Evolutionary conservation across 1,284 basidiomycete genomes (phyloP).

Genomic region (Rugiboletus extremiorientalis): DNA sequence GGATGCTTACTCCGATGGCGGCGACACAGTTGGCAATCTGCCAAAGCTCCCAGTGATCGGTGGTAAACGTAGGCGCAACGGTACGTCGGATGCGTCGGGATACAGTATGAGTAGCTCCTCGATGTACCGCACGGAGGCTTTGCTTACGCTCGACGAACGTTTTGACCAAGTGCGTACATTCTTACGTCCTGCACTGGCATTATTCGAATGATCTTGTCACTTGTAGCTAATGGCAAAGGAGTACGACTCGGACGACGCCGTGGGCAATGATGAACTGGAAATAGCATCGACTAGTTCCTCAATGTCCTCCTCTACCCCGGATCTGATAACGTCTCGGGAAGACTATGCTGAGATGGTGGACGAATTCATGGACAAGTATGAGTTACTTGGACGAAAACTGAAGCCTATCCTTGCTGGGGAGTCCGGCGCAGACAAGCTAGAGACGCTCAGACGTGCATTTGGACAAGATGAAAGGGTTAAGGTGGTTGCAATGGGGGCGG

Average conservation of each 20-base stretch:
- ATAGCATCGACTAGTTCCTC: conserved; percentile 37
- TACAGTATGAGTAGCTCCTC: conserved; percentile 98
- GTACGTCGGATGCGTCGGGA: conserved; percentile 81
- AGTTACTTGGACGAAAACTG: conserved; percentile 89
- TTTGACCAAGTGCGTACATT: conserved; percentile 79
- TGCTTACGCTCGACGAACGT: conserved; percentile 87
- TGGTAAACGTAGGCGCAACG: conserved; percentile 73
- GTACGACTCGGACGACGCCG: conserved; percentile 62
- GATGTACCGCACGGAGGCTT: conserved; percentile 90
- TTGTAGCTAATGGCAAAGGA: conserved; percentile 67
- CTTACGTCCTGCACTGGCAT: background rate
- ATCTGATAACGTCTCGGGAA: conserved; percentile 76
- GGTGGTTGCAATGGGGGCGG: conserved; percentile 26
- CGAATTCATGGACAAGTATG: conserved; percentile 92
- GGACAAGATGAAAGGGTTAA: conserved; percentile 60
- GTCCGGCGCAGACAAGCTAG: conserved; percentile 75
- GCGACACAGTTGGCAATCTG: conserved; percentile 76
- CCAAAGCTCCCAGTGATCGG: conserved; percentile 75
- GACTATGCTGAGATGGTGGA: conserved; percentile 93
- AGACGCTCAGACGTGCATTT: conserved; percentile 76
- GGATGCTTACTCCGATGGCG: conserved; percentile 66
- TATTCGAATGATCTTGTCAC: conserved; percentile 4
- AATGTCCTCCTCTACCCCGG: conserved; percentile 64
- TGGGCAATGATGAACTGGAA: conserved; percentile 43
- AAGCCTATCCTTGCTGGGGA: conserved; percentile 71